Conservation (phyloP, 2,329 filamentous ascomycete genomes). For the Xylariaceae sp. region DNA sequence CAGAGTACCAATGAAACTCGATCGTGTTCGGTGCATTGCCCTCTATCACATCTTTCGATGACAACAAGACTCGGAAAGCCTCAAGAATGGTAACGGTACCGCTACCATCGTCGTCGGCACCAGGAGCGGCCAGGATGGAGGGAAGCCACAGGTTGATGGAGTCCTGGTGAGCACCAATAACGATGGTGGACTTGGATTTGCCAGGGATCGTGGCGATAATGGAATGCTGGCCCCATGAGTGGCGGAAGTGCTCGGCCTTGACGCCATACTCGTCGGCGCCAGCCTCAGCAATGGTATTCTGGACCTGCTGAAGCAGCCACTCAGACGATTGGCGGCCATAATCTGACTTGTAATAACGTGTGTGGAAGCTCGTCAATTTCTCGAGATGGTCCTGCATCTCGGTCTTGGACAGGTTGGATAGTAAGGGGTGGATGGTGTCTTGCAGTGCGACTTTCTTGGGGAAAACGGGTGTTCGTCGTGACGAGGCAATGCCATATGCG, state of each 20-base stretch:
- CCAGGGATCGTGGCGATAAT: slow-evolving; percentile 91
- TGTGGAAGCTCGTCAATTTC: slow-evolving; percentile 74
- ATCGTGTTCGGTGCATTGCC: slow-evolving; percentile 79
- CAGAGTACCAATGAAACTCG: slow-evolving; percentile 91
- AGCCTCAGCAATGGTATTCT: slow-evolving; percentile 64
- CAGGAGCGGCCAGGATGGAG: slow-evolving; percentile 76
- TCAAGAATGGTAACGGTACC: slow-evolving; percentile 94
- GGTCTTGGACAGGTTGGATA: slow-evolving; percentile 66
- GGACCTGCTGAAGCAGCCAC: slow-evolving; percentile 78
- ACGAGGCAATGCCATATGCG: slow-evolving; percentile 32
- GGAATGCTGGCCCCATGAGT: slow-evolving; percentile 84
- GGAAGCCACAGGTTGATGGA: slow-evolving; percentile 92
- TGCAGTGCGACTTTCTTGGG: slow-evolving; percentile 64
- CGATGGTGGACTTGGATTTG: slow-evolving; percentile 74
- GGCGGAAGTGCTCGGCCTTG: slow-evolving; percentile 68
- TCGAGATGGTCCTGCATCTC: slow-evolving; percentile 77
- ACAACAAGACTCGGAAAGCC: slow-evolving; percentile 75
- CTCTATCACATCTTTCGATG: slow-evolving; percentile 63
- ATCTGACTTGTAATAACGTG: slow-evolving; percentile 75
- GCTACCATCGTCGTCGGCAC: slow-evolving; percentile 92
- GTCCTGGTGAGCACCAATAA: slow-evolving; percentile 91
- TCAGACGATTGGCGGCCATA: slow-evolving; percentile 79
- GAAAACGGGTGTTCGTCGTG: slow-evolving; percentile 52
- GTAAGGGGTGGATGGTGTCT: slow-evolving; percentile 62
- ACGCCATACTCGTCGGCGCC: slow-evolving; percentile 66